Base-by-base conservation (phyloP, 257 asterid genomes). In the Paulownia fortunei region DNA sequence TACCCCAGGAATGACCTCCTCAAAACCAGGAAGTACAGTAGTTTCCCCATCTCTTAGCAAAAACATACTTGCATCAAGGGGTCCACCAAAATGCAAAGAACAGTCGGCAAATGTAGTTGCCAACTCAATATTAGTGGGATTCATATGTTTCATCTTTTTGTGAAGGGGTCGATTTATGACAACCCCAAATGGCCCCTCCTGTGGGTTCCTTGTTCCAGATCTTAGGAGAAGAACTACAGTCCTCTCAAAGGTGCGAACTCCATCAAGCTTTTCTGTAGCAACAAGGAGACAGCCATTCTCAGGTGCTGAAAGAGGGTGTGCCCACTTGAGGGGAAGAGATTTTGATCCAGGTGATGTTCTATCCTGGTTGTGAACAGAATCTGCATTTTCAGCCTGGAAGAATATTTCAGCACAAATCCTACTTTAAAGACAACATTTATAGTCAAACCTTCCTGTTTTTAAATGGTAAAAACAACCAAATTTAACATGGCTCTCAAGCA, bases 281-380 rank as follows among this genome's bases (percentile, higher is more conserved):
- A 95, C 86, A 44, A 95, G 97, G 77, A 95, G 92, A 73, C 98
- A 93, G 39, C 99, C 99, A 59, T 90, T 90, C 81, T 93, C 99
- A 0, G 98, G 98, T n/a, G 96, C 83, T 54, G 98, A 90, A 42
- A 95, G 87, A 13, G 99, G 99, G 86, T 95, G 99, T 8, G 99
- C 99, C 99, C 99, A 95, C 87, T 95, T 93, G 72, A 80, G 77
- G 42, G 93, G 98, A 66, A 88, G 91, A 71, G 90, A 69, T 75
- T 82, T 89, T 32, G 89, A 37, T 52, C 81, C 83, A 11, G 80
- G 21, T 59, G 85, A 16, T 71, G 80, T 44, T 77, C 56, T 79
- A 2, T 84, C 94, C 80, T 83, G 87, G 74, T 80, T 81, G 82
- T 69, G 84, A 42, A 77, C 84, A 27, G 89, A 83, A 30, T 82